These are phyloP conservation scores for Epicoccum nigrum DNA, from an alignment of 2,329 filamentous ascomycete species.

Conservation along the genomic window DNA sequence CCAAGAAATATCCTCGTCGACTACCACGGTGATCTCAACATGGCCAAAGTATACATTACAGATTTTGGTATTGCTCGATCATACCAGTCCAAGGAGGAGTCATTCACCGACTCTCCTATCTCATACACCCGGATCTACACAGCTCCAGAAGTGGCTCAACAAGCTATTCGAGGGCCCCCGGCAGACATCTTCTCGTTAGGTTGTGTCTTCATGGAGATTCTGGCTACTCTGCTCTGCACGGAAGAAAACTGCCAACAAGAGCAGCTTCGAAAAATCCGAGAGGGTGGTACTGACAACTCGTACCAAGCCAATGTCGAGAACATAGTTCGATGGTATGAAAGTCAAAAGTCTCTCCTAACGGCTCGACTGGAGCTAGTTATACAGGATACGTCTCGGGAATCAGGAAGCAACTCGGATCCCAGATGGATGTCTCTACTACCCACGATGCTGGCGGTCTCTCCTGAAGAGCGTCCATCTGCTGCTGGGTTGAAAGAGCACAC, in stretches of 20 bases:
- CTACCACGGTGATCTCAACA: too few species aligned
- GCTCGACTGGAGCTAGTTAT: too few species aligned
- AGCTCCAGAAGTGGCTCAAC: conserved; percentile 27
- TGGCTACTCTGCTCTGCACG: neutral
- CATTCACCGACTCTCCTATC: conserved; percentile 23
- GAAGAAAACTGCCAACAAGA: too few species aligned
- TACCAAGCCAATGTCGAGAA: neutral
- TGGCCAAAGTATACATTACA: neutral
- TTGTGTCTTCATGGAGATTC: conserved; percentile 30
- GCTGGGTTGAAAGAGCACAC: neutral
- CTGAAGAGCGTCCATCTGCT: neutral
- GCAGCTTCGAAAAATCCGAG: too few species aligned
- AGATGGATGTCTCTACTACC: too few species aligned
- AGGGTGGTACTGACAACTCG: neutral
- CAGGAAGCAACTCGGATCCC: too few species aligned
- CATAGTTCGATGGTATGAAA: neutral
- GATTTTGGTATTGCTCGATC: neutral
- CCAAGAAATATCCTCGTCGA: conserved; percentile 21
- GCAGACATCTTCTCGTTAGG: conserved; percentile 35
- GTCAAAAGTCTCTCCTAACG: too few species aligned
- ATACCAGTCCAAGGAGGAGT: conserved; percentile 9
- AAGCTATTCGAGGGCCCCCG: conserved; percentile 16
- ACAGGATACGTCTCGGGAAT: too few species aligned
- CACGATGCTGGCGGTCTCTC: neutral
- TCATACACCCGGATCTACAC: conserved; percentile 26